phyloP scores from a whole-genome alignment of 768 basidiomycete species.

The Butyriboletus loyo region DNA sequence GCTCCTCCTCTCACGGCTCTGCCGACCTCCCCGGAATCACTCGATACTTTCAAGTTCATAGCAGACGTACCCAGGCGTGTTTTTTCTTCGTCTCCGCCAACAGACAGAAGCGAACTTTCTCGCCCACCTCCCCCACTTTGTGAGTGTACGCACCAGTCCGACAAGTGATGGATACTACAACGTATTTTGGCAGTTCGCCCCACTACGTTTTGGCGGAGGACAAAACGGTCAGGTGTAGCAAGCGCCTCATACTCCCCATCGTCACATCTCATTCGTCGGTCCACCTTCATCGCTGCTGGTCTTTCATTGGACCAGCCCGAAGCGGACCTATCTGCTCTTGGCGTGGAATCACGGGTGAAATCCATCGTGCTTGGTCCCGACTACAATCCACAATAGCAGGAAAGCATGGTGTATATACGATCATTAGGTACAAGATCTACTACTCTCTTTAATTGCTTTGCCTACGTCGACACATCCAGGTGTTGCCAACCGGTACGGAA shows the following conservation, averaged over 20 bases:
- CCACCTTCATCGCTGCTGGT: conserved; percentile 78
- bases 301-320: conserved; percentile 60
- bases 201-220: conserved; percentile 78
- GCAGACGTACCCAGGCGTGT: conserved; percentile 11
- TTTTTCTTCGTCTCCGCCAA: conserved; percentile 12
- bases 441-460: not conserved
- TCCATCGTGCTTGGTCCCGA: conserved; percentile 40
- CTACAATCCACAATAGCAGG: conserved; percentile 22
- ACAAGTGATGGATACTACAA: not conserved
- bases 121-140: conserved; percentile 64
- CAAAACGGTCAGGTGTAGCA: conserved; percentile 66
- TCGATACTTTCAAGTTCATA: not conserved
- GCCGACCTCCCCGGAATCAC: not conserved
- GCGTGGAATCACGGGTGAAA: conserved; percentile 56
- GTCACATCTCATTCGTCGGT: conserved; percentile 68
- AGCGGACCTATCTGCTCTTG: conserved; percentile 58
- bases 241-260: conserved; percentile 71
- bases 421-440: conserved; percentile 12
- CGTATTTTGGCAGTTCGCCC: conserved; percentile 58
- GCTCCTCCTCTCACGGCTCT: conserved; percentile 21
- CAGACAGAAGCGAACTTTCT: conserved; percentile 40
- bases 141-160: conserved; percentile 35
- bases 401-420: conserved; percentile 20
- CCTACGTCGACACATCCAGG: conserved; percentile 9
- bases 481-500: conserved; percentile 3